These are phyloP conservation scores for Amphicarpaea edgeworthii DNA, from an alignment of 306 rosid genomes.

Conservation along the genomic window DNA sequence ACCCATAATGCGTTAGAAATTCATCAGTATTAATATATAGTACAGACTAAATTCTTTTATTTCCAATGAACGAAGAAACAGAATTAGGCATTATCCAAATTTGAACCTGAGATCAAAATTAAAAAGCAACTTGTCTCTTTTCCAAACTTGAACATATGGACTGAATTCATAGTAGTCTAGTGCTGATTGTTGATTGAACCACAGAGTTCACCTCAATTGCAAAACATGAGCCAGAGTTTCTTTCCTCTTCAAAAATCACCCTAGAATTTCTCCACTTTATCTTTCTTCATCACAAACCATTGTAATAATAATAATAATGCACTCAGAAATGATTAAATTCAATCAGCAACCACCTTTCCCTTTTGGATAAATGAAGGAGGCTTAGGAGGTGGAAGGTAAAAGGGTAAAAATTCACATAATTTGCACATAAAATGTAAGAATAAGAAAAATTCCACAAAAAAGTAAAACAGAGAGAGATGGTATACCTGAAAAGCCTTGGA, in stretches of 20 bases:
- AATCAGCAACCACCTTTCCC: conserved; percentile 7
- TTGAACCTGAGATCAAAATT: background rate
- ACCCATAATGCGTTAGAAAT: conserved; percentile 11
- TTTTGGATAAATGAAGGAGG: conserved; percentile 3
- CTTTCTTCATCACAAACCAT: conserved; percentile 18
- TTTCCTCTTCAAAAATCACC: conserved; percentile 36
- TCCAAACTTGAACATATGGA: conserved; percentile 8
- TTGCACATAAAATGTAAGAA: conserved; percentile 16
- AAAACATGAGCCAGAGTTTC: conserved; percentile 2
- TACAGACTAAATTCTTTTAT: background rate
- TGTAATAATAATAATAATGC: conserved; percentile 18
- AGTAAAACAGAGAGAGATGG: conserved; percentile 11
- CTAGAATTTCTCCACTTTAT: conserved; percentile 8
- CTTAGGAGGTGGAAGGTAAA: background rate
- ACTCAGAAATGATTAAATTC: conserved; percentile 20
- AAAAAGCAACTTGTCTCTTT: background rate
- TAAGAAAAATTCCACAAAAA: conserved; percentile 27
- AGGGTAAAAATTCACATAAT: conserved; percentile 22
- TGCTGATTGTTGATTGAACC: conserved; percentile 17
- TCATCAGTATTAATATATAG: conserved; percentile 5
- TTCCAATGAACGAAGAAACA: background rate
- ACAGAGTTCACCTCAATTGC: conserved; percentile 26
- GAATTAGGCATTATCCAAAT: background rate
- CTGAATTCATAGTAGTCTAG: background rate
- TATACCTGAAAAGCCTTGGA: conserved; percentile 97